Conservation (phyloP, 2,329 filamentous ascomycete species). For the Diaporthe longicolla region DNA sequence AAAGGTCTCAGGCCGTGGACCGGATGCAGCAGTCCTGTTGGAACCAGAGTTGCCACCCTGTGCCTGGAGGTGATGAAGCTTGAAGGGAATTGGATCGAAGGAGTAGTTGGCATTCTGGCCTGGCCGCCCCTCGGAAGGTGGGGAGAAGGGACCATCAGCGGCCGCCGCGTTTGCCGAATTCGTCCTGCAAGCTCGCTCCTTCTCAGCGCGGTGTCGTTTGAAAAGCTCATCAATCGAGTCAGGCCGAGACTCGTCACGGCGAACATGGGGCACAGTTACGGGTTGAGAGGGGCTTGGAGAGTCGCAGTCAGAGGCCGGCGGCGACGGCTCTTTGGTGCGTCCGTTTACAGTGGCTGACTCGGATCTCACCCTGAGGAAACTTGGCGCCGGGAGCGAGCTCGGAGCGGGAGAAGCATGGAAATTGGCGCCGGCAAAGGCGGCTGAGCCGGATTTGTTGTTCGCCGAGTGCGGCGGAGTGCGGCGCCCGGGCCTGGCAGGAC, state of each 20-base stretch:
- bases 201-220: conserved; percentile 86
- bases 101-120: conserved; percentile 46
- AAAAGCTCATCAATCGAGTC: conserved; percentile 86
- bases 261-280: conserved; percentile 51
- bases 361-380: conserved; percentile 51
- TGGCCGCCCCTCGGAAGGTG: conserved; percentile 55
- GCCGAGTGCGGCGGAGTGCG: conserved; percentile 62
- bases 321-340: conserved; percentile 61
- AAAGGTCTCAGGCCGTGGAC: conserved; percentile 19
- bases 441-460: conserved; percentile 60
- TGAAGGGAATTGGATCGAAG: conserved; percentile 42
- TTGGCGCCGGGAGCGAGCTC: conserved; percentile 87
- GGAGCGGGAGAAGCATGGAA: conserved; percentile 96
- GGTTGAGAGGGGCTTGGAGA: conserved; percentile 61
- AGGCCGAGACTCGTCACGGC: conserved; percentile 72
- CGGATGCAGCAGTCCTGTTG: conserved; percentile 24
- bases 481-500: conserved; percentile 56
- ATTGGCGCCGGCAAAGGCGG: conserved; percentile 84
- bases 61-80: conserved; percentile 46
- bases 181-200: conserved; percentile 70
- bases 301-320: conserved; percentile 67
- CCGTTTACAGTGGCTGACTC: conserved; percentile 36
- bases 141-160: conserved; percentile 64
- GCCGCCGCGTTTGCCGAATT: conserved; percentile 63
- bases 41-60: conserved; percentile 46